Evolutionary conservation across 1,284 basidiomycete genomes (phyloP).

Genomic region (Sanghuangporus sanghuang): DNA sequence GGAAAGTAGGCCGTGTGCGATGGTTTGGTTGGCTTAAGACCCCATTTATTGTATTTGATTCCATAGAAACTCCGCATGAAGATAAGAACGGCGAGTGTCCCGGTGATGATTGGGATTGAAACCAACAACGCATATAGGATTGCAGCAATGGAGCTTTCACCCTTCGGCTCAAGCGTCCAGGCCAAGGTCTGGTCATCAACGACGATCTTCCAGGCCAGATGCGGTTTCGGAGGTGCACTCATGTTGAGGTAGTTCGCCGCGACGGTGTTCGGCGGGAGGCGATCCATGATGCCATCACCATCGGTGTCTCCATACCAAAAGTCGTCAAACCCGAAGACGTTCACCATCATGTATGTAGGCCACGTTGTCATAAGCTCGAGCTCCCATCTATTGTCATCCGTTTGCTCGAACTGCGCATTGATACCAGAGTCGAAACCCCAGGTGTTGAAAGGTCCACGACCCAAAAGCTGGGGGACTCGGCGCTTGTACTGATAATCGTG

Average conservation of each 20-base stretch:
- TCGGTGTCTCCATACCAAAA: conserved; percentile 90
- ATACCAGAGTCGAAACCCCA: conserved; percentile 90
- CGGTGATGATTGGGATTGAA: conserved; percentile 80
- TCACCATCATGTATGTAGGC: conserved; percentile 85
- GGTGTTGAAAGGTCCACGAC: conserved; percentile 81
- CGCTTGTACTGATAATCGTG: conserved; percentile 54
- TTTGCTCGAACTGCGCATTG: conserved; percentile 57
- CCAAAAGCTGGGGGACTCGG: conserved; percentile 81
- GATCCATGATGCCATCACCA: conserved; percentile 81
- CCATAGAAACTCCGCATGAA: conserved; percentile 97
- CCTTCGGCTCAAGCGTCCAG: conserved; percentile 79
- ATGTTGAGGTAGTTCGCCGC: conserved; percentile 87
- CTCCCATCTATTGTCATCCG: conserved; percentile 63
- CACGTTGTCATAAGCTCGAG: conserved; percentile 82
- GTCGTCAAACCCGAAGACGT: conserved; percentile 84
- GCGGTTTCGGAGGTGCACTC: conserved; percentile 74
- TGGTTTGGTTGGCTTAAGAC: conserved; percentile 64
- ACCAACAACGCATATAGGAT: conserved; percentile 82
- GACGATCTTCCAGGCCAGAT: conserved; percentile 79
- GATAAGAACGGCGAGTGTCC: conserved; percentile 70
- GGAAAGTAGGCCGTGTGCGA: conserved; percentile 70
- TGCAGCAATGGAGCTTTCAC: conserved; percentile 72
- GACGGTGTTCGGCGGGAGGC: conserved; percentile 81
- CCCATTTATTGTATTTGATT: conserved; percentile 90
- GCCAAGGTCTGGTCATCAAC: conserved; percentile 73